Percentiles rank a stretch among this genome's conserved stretches.
Evolutionary conservation across 352 stramenopile genomes (phyloP).

Genomic region (Pythium chondricola): DNA sequence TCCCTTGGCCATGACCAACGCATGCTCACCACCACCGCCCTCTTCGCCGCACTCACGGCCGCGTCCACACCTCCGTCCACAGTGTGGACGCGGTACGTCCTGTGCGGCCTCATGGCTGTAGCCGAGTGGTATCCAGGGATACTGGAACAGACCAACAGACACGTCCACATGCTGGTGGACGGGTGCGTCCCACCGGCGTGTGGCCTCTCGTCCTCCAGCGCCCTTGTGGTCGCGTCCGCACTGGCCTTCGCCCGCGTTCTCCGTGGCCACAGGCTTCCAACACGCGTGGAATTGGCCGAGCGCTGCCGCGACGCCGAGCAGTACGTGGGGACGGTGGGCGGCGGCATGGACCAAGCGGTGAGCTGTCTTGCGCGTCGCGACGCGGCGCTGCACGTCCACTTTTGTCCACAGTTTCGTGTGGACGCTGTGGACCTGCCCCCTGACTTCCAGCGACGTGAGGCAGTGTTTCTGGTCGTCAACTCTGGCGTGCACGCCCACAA

Average conservation of each 20-base stretch:
- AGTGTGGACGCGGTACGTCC: slow-evolving; percentile 26
- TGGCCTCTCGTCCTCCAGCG: slow-evolving; percentile 77
- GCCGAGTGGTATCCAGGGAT: slow-evolving; percentile 16
- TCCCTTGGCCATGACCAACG: not conserved
- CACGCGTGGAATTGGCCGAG: slow-evolving; percentile 40
- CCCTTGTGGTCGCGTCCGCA: slow-evolving; percentile 62
- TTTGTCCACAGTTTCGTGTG: slow-evolving; percentile 27
- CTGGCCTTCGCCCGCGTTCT: slow-evolving; percentile 25
- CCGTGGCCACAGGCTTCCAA: slow-evolving; percentile 8
- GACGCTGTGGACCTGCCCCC: slow-evolving; percentile 24
- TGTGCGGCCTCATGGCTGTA: slow-evolving; percentile 36
- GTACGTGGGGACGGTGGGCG: slow-evolving; percentile 67
- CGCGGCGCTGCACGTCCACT: slow-evolving; percentile 54
- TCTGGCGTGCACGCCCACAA: slow-evolving; percentile 64
- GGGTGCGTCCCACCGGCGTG: slow-evolving; percentile 58
- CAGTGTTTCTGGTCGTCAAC: slow-evolving; percentile 74
- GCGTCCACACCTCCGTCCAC: slow-evolving; percentile 7
- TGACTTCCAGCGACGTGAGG: slow-evolving; percentile 10
- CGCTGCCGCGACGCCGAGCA: slow-evolving; percentile 50
- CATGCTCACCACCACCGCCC: slow-evolving; percentile 6
- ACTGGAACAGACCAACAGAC: too few relatives aligned
- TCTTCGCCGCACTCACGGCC: slow-evolving; percentile 8
- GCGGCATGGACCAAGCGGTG: slow-evolving; percentile 82
- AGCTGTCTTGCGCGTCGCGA: slow-evolving; percentile 45
- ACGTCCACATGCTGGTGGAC: slow-evolving; percentile 41